Base-by-base conservation (phyloP, 192 early-diverging fungal species). In the Coemansia sp. region DNA sequence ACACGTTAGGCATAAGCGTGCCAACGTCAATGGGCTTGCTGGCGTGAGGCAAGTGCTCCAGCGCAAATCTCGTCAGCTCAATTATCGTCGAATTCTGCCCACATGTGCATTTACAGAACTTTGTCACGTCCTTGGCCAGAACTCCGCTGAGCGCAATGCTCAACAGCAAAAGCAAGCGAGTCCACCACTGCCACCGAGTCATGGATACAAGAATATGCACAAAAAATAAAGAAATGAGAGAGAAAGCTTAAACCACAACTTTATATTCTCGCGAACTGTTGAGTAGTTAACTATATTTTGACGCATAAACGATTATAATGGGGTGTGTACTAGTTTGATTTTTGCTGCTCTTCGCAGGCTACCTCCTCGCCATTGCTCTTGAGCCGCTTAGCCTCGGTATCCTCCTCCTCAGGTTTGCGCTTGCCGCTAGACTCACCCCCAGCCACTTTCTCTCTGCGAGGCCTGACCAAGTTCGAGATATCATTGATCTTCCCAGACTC, bases 51-150 rank as follows among this genome's bases (percentile, higher is more conserved):
- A 83, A 48, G 23, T 77, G 74, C 58, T 62, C 53, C 14, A 83
- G 76, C 23, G 71, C 80, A 48, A 69, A 77, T 60, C 18, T 51
- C 6, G 80, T 83, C 53, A 83, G 38, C 55, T 83, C 80, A 9
- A 83, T 63, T 55, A 83, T 74, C 5, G 80, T 77, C 5, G 80
- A 65, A 58, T 83, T 83, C 36, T 77, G 80, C 16, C 80, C 80
- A 43, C 80, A 83, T 5, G 60, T 71, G 53, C 80, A 83, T 61
- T 83, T 83, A 69, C 80, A 83, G 14, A 83, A 83, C 31, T 77
- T 74, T 4, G 60, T 66, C 60, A 75, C 64, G 28, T 74, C 69
- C 20, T 69, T 75, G 53, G 56, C 80, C 14, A 26, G n/a, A 9
- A 21, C 60, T 3, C 24, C 37, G 16, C 48, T 18, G 2, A 66